Evolutionary conservation across 352 stramenopile genomes (phyloP).

Genomic region (Phytophthora ramorum): DNA sequence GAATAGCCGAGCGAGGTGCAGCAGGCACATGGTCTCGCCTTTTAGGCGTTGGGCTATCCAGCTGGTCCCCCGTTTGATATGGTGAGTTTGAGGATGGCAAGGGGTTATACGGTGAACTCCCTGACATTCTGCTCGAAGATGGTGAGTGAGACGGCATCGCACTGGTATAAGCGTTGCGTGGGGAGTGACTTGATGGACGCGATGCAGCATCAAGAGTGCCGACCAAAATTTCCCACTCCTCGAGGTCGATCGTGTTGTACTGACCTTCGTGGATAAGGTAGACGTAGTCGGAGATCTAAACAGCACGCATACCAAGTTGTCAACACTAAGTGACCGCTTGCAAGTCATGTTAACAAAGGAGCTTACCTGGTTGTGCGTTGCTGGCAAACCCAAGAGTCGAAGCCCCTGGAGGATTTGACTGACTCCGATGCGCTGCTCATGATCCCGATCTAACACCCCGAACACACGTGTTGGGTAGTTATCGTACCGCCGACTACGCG

Average conservation of each 20-base stretch:
- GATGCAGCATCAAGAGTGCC: slow-evolving; percentile 71
- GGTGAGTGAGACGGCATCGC: slow-evolving; percentile 21
- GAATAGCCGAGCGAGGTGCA: not conserved
- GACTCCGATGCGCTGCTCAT: slow-evolving; percentile 53
- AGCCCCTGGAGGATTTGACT: slow-evolving; percentile 67
- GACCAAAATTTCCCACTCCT: slow-evolving; percentile 76
- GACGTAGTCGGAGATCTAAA: slow-evolving; percentile 75
- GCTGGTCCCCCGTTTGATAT: slow-evolving; percentile 1
- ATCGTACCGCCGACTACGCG: slow-evolving; percentile 15
- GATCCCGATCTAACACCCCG: slow-evolving; percentile 54
- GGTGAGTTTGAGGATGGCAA: slow-evolving; percentile 23
- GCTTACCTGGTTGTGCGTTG: slow-evolving; percentile 72
- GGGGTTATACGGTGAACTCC: slow-evolving; percentile 9
- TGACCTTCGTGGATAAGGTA: slow-evolving; percentile 76
- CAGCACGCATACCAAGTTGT: not conserved
- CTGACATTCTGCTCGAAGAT: slow-evolving; percentile 3
- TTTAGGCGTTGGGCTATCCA: slow-evolving; percentile 5
- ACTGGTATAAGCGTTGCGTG: slow-evolving; percentile 4
- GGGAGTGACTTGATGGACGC: slow-evolving; percentile 28
- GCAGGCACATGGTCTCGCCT: not conserved
- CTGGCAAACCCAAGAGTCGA: slow-evolving; percentile 54
- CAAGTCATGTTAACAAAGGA: not conserved
- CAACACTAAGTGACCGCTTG: not conserved
- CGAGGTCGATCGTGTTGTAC: slow-evolving; percentile 57
- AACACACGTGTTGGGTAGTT: slow-evolving; percentile 62